A percentile compares a stretch with the other conserved stretches of the same genome.
Conservation (phyloP, 1,139 yeast genomes). For the Blastobotrys apis region DNA sequence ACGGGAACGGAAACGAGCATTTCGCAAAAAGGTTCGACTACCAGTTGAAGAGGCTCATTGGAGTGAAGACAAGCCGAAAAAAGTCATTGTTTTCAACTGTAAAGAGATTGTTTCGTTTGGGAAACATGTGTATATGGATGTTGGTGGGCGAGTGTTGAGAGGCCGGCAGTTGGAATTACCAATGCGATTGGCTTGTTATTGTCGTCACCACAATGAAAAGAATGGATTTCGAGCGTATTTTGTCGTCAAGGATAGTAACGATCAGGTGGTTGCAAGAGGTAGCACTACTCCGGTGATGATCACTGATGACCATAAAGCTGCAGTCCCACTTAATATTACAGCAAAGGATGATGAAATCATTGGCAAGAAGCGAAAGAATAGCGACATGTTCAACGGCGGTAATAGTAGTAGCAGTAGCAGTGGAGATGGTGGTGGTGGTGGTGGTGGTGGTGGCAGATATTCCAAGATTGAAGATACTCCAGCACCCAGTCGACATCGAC, state of each 20-base stretch:
- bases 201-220: slow-evolving; percentile 83
- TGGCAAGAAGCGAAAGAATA: slow-evolving; percentile 1
- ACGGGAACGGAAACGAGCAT: slow-evolving; percentile 86
- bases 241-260: slow-evolving; percentile 55
- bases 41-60: slow-evolving; percentile 67
- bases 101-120: slow-evolving; percentile 78
- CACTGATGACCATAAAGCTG: slow-evolving; percentile 81
- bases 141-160: slow-evolving; percentile 40
- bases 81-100: slow-evolving; percentile 84
- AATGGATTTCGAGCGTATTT: slow-evolving; percentile 72
- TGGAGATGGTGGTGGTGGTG: not conserved
- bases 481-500: not conserved
- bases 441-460: not conserved
- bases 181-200: slow-evolving; percentile 87
- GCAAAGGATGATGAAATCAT: not conserved
- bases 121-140: slow-evolving; percentile 33
- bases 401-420: not conserved
- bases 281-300: slow-evolving; percentile 74
- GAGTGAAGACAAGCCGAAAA: slow-evolving; percentile 64
- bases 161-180: slow-evolving; percentile 48
- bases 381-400: not conserved
- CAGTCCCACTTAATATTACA: too few species aligned
- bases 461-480: not conserved
- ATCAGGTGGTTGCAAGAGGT: slow-evolving; percentile 64
- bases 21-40: slow-evolving; percentile 61